Base-by-base conservation (phyloP, 2,329 filamentous ascomycete genomes). In the Elsinoe batatas region DNA sequence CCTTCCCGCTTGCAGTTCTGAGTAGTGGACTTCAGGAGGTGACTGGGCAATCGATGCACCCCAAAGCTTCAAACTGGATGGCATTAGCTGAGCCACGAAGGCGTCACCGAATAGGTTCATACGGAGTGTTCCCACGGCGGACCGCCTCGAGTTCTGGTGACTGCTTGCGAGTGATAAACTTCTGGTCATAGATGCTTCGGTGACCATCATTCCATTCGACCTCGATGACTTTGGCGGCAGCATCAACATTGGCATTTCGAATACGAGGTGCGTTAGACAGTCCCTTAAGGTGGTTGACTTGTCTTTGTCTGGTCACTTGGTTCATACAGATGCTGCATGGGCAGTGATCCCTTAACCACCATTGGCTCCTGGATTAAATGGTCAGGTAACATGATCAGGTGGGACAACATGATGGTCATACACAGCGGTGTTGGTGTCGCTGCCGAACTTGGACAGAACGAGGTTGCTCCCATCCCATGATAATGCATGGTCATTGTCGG, bases 1-100 rank as follows among this genome's bases (percentile, higher is more conserved):
- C 12, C 66, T 20, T 3, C 57, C 43, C 8, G 47, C 46, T 26
- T 54, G 17, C 13, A 59, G 43, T 57, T 58, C 54, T 3, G 55
- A 57, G 56, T 65, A 64, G 4, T 61, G 32, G 0, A 68, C 64
- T 18, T 54, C 57, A 11, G 67, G 67, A 13, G 65, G 65, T 5
- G 58, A 30, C 2, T 43, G 32, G 3, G 57, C 59, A 13, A 69
- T 65, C 12, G 57, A 54, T 10, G 64, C 56, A 8, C 51, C 59
- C 66, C 67, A 68, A 4, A 55, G 42, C 7, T 35, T 42, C 17
- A 55, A 38, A 13, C 47, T 51, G 33, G 2, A 26, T 7, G 5
- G 13, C 6, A 7, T 36, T 10, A 35, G 13, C 33, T 20, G 13
- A 11, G 44, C 3, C 33, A 5, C 12, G 7, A 5, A 17, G 44